Evolutionary conservation across 345 rosid genomes (phyloP).

Genomic region (Syzygium aqueum): DNA sequence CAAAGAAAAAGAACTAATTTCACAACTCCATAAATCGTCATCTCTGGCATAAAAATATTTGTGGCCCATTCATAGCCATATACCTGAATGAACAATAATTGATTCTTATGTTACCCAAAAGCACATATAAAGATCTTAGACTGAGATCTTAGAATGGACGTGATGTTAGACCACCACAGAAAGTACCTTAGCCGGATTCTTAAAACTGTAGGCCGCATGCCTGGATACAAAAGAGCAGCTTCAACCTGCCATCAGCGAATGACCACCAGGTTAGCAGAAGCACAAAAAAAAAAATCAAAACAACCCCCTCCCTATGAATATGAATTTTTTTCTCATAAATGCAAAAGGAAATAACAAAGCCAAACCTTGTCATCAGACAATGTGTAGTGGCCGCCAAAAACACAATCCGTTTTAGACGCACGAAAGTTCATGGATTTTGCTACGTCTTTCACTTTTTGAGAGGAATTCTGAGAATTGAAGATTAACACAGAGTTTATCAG

Average conservation of each 20-base stretch:
- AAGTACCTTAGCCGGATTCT: constrained; percentile 75
- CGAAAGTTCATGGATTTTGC: constrained; percentile 76
- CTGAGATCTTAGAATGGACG: background rate
- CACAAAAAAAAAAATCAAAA: background rate
- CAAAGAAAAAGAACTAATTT: background rate
- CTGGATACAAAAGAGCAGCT: constrained; percentile 84
- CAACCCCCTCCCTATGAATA: background rate
- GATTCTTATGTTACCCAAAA: background rate
- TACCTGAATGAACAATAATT: background rate
- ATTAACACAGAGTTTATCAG: background rate
- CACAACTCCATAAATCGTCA: background rate
- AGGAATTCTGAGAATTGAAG: constrained; percentile 52
- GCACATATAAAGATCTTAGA: background rate
- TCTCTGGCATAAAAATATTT: background rate
- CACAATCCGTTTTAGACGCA: constrained; percentile 58
- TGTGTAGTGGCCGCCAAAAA: constrained; percentile 67
- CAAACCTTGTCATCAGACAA: constrained; percentile 73
- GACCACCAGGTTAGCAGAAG: background rate
- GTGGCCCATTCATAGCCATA: background rate
- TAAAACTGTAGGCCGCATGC: constrained; percentile 66
- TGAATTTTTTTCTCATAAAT: background rate
- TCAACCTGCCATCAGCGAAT: constrained; percentile 43
- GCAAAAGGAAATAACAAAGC: background rate
- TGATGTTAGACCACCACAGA: background rate
- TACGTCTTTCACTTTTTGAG: constrained; percentile 80